Evolutionary conservation across 768 basidiomycete species (phyloP).

Genomic region (Mycena pura): DNA sequence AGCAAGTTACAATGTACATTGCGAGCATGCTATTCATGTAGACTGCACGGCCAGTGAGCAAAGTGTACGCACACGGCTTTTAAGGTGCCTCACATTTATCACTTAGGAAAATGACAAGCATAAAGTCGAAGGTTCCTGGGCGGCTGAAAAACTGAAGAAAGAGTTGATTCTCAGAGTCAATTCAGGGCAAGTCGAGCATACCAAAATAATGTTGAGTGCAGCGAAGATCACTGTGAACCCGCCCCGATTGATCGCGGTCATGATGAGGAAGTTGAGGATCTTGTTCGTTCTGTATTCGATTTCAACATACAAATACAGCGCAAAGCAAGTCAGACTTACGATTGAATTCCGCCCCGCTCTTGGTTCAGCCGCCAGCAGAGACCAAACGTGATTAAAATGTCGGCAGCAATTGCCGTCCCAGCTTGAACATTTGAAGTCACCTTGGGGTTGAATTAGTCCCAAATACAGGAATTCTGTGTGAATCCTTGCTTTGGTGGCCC

Average conservation of each 20-base stretch:
- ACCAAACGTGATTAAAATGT: conserved; percentile 3
- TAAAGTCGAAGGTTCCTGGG: conserved; percentile 8
- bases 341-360: conserved; percentile 7
- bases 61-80: neutral
- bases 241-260: conserved; percentile 3
- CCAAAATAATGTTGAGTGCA: neutral
- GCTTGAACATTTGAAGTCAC: conserved; percentile 1
- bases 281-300: neutral
- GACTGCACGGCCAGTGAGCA: neutral
- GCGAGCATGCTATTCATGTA: conserved; percentile 6
- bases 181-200: neutral
- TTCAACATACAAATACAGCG: neutral
- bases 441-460: neutral
- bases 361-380: conserved; percentile 6
- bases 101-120: neutral
- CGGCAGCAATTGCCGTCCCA: neutral
- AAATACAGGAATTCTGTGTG: neutral
- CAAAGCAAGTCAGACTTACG: neutral
- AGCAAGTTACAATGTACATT: neutral
- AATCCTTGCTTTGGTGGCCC: neutral
- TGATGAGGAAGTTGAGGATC: conserved; percentile 6
- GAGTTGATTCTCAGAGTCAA: neutral
- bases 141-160: neutral
- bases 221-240: neutral
- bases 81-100: neutral